These are phyloP conservation scores for Aspergillus sclerotioniger DNA, from an alignment of 495 filamentous ascomycete genomes.

Conservation along the genomic window DNA sequence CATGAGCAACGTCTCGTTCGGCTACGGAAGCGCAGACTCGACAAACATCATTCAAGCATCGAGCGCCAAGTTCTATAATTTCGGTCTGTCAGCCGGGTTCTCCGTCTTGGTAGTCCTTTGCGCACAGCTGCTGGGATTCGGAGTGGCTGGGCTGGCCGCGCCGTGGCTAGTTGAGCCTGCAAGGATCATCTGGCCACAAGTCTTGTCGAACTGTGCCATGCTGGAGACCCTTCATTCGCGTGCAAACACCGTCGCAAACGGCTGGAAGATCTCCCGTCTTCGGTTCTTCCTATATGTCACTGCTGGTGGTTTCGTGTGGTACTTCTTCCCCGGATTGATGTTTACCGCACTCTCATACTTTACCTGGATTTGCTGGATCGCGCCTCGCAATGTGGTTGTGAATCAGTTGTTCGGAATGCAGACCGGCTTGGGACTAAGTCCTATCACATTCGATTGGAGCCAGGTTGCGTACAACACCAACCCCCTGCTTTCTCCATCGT, in stretches of 20 bases:
- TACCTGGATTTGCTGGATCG: constrained; percentile 83
- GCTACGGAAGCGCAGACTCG: constrained; percentile 49
- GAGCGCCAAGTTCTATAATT: constrained; percentile 53
- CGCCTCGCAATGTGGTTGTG: constrained; percentile 73
- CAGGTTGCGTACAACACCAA: constrained; percentile 41
- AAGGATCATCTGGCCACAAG: constrained; percentile 41
- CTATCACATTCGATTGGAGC: constrained; percentile 80
- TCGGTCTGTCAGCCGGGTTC: constrained; percentile 58
- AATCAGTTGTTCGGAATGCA: constrained; percentile 75
- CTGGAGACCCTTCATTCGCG: constrained; percentile 36
- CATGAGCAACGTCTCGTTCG: constrained; percentile 86
- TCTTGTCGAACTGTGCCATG: constrained; percentile 40
- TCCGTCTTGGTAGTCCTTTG: constrained; percentile 59
- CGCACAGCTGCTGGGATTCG: constrained; percentile 63
- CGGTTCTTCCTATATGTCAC: constrained; percentile 57
- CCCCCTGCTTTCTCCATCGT: constrained; percentile 35
- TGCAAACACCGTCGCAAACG: constrained; percentile 45
- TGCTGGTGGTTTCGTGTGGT: constrained; percentile 60
- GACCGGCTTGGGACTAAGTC: constrained; percentile 78
- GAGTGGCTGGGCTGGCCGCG: constrained; percentile 60
- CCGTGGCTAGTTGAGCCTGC: constrained; percentile 62
- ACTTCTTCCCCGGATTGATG: constrained; percentile 73
- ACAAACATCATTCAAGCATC: constrained; percentile 47
- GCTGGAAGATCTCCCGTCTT: constrained; percentile 60
- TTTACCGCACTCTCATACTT: constrained; percentile 84